A percentile compares a stretch with the other conserved stretches of the same genome.
These are phyloP conservation scores for Grosmannia serpens DNA, from an alignment of 2,329 filamentous ascomycete genomes.

Conservation along the genomic window DNA sequence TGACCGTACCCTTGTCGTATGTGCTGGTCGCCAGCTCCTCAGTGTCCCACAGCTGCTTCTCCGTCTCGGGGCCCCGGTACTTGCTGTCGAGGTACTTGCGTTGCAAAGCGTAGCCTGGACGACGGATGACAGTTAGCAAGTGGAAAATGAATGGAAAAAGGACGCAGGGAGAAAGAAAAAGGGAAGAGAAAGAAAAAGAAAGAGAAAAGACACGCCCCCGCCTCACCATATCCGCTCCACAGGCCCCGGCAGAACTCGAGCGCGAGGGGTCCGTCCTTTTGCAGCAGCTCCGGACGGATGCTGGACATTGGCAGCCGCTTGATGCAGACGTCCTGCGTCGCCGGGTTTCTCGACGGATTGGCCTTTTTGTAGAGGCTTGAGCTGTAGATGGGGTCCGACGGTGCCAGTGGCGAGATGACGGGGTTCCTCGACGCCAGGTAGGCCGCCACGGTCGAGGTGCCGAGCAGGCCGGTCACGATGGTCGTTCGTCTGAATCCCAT, in stretches of 20 bases:
- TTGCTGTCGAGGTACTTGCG: constrained; percentile 47
- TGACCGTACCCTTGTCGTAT: constrained; percentile 51
- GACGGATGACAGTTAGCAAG: neutral
- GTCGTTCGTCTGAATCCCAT: constrained; percentile 45
- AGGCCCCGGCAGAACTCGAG: constrained; percentile 56
- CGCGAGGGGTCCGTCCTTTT: constrained; percentile 45
- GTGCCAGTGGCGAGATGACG: constrained; percentile 44
- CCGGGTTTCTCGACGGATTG: constrained; percentile 52
- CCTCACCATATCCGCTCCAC: constrained; percentile 54
- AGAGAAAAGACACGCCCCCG: too few species aligned
- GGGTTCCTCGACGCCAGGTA: constrained; percentile 43
- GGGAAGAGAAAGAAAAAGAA: neutral
- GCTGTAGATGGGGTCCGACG: constrained; percentile 50
- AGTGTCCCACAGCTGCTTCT: constrained; percentile 48
- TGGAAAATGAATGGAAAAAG: neutral
- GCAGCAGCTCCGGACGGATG: constrained; percentile 53
- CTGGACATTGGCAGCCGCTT: constrained; percentile 50
- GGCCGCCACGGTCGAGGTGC: constrained; percentile 37
- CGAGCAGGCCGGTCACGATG: constrained; percentile 31
- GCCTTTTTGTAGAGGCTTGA: constrained; percentile 43
- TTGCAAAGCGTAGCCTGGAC: constrained; percentile 44
- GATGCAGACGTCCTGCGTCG: constrained; percentile 53
- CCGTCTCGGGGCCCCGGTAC: constrained; percentile 43
- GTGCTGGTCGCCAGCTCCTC: constrained; percentile 40
- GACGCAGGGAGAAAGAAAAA: neutral